These are phyloP conservation scores for Paraphaeosphaeria minitans DNA, from an alignment of 2,329 filamentous ascomycete genomes.

Conservation along the genomic window DNA sequence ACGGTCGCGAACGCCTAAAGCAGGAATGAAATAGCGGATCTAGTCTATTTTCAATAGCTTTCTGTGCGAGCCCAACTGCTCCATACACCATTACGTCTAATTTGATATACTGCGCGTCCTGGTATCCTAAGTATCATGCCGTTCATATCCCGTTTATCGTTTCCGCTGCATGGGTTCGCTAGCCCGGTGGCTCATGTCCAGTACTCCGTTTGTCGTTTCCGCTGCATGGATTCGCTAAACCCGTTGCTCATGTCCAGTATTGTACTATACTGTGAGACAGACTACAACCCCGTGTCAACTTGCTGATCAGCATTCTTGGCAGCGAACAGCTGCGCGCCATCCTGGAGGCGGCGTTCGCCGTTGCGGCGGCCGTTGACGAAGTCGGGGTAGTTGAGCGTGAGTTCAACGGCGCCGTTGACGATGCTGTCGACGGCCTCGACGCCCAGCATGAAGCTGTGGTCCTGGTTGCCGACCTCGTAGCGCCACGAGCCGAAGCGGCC, in stretches of 20 bases:
- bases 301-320: constrained; percentile 47
- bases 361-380: constrained; percentile 85
- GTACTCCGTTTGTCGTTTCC: not conserved
- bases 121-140: constrained; percentile 21
- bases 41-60: constrained; percentile 8
- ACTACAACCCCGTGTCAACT: constrained; percentile 6
- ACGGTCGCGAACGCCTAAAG: too few species aligned
- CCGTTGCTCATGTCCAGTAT: too few species aligned
- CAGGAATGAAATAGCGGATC: not conserved
- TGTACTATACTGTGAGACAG: not conserved
- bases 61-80: not conserved
- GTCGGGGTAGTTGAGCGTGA: constrained; percentile 95
- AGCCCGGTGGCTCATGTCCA: not conserved
- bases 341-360: constrained; percentile 65
- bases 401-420: constrained; percentile 84
- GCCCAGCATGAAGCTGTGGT: constrained; percentile 97
- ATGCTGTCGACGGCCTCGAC: constrained; percentile 93
- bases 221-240: not conserved
- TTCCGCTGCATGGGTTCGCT: not conserved
- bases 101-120: constrained; percentile 10
- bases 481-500: constrained; percentile 98
- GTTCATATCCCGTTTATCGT: constrained; percentile 1
- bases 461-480: constrained; percentile 97
- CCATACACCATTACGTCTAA: constrained; percentile 9
- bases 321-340: constrained; percentile 63